Percentiles rank a stretch among this genome's conserved stretches.
Conservation (phyloP, 2,329 filamentous ascomycete species). For the Sclerotinia glacialis region DNA sequence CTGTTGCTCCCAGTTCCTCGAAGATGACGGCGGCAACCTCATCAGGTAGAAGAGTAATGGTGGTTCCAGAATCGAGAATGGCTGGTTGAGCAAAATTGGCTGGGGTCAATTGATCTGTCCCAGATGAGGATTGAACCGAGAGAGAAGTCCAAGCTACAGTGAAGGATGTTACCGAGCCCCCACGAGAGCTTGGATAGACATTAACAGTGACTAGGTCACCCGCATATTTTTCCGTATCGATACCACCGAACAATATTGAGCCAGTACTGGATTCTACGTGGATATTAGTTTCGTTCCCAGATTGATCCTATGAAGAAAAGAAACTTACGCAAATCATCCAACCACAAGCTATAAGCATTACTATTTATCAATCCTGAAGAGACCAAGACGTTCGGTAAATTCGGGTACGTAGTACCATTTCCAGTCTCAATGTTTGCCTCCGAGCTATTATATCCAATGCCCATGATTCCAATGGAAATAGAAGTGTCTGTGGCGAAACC, state of each 20-base stretch:
- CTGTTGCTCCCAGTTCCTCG: slow-evolving; percentile 47
- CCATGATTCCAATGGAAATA: slow-evolving; percentile 56
- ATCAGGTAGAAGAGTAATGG: slow-evolving; percentile 63
- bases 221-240: slow-evolving; percentile 47
- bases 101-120: slow-evolving; percentile 41
- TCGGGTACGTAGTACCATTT: slow-evolving; percentile 43
- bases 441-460: slow-evolving; percentile 51
- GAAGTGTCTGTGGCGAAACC: slow-evolving; percentile 51
- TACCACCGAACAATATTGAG: slow-evolving; percentile 46
- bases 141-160: slow-evolving; percentile 40
- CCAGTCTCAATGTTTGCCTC: slow-evolving; percentile 49
- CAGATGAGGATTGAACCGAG: slow-evolving; percentile 39
- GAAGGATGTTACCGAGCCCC: slow-evolving; percentile 32
- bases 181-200: slow-evolving; percentile 32
- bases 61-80: slow-evolving; percentile 65
- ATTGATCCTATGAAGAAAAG: neutral
- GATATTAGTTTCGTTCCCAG: slow-evolving; percentile 23
- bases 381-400: slow-evolving; percentile 39
- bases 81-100: slow-evolving; percentile 45
- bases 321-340: slow-evolving; percentile 41
- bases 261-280: slow-evolving; percentile 36
- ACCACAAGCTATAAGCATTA: slow-evolving; percentile 43
- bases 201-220: slow-evolving; percentile 41
- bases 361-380: slow-evolving; percentile 46
- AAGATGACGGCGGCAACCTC: slow-evolving; percentile 49